Evolutionary conservation across 1,284 basidiomycete species (phyloP).

Genomic region (Golubevia sp.): DNA sequence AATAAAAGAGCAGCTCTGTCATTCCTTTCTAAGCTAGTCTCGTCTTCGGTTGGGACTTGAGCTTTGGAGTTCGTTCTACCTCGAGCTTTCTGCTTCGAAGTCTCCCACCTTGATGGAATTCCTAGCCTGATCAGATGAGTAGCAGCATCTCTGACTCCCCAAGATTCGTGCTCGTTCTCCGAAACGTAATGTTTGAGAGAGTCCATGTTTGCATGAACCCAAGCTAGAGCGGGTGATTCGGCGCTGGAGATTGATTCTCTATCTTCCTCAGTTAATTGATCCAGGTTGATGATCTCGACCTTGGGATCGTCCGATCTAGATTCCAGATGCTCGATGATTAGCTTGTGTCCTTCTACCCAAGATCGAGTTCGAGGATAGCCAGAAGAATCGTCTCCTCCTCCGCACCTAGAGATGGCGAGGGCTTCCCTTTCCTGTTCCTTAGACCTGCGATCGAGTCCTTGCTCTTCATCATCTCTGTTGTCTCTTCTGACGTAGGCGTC

Average conservation of each 20-base stretch:
- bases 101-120: background rate
- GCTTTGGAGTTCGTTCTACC: background rate
- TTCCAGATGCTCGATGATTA: constrained; percentile 50
- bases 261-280: constrained; percentile 32
- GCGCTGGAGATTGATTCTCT: constrained; percentile 19
- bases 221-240: constrained; percentile 35
- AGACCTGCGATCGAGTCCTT: background rate
- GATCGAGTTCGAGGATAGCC: constrained; percentile 36
- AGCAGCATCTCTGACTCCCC: constrained; percentile 28
- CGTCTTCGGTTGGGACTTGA: background rate
- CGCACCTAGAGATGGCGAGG: constrained; percentile 1
- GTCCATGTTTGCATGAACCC: constrained; percentile 31
- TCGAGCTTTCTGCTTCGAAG: background rate
- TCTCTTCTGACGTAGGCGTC: constrained; percentile 10
- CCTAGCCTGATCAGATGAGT: constrained; percentile 15
- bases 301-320: constrained; percentile 32
- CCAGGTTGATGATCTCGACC: constrained; percentile 31
- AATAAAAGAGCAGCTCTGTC: background rate
- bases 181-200: constrained; percentile 31
- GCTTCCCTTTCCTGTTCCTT: background rate
- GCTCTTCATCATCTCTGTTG: constrained; percentile 15
- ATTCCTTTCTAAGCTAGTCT: background rate
- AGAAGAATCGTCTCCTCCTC: constrained; percentile 11
- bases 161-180: constrained; percentile 21
- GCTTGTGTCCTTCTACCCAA: constrained; percentile 53